Base-by-base conservation (phyloP, 1,284 basidiomycete genomes). In the Phenoliferia sp. region DNA sequence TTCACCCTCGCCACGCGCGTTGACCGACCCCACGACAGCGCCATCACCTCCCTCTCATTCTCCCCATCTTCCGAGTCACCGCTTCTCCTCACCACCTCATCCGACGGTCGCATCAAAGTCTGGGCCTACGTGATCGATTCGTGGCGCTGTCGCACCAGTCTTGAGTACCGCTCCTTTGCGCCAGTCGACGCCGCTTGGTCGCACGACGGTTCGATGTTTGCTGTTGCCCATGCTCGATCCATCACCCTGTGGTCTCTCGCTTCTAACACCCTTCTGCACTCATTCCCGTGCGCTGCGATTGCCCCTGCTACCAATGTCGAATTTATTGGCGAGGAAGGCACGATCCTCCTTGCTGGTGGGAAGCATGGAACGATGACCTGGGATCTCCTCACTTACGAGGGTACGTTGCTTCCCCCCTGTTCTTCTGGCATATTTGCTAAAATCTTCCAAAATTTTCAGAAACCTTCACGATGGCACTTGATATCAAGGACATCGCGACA, bases 141-240 rank as follows among this genome's bases (percentile, higher is more conserved):
- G 2, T 74, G 74, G 76, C 57, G 60, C 17, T 75, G 75, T 56
- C 66, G 88, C 44, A 89, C 90, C 3, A 85, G 86, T 1, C 84
- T 90, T 71, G 80, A 79, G 44, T 90, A 90, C 78, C 89, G 88
- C 48, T 82, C 83, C n/a, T 81, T 65, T 9, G 55, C 82, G 33
- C 90, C 92, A 60, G 80, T 80, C 63, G 83, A 87, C 63, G 82
- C 85, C 0, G 84, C 87, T 0, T 97, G 92, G 86, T 92, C 94
- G 7, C 85, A 85, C 1, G 95, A 98, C 77, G 90, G 87, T 10
- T 94, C 94, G 16, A 82, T 99, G 48, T 81, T 98, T 32, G 90
- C 89, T 5, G 83, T 95, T 9, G 83, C 88, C 10, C 85, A 90
- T 62, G 87, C 86, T 0, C 77, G 84, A 28, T 85, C 87, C 66